Conservation (phyloP, 116 monocot genomes). For the Phalaenopsis hybrid region DNA sequence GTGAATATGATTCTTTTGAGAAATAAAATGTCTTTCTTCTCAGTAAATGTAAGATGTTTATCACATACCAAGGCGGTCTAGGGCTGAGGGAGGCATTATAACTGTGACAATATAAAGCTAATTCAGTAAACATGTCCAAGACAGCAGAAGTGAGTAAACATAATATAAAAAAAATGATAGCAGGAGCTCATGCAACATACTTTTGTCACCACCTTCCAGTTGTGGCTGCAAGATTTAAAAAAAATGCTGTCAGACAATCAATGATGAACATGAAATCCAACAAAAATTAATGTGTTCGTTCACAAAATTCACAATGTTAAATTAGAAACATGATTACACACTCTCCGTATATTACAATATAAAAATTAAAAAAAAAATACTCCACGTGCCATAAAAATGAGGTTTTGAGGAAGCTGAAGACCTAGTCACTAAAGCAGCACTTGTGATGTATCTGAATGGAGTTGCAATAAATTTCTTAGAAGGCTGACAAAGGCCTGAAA, state of each 20-base stretch:
- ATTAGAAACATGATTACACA: too few relatives aligned
- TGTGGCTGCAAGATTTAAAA: constrained; percentile 44
- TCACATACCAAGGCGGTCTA: constrained; percentile 67
- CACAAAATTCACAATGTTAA: neutral
- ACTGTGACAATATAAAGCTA: constrained; percentile 37
- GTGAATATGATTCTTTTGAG: neutral
- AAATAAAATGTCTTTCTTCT: constrained; percentile 5
- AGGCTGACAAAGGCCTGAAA: too few relatives aligned
- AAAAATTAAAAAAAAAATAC: too few relatives aligned
- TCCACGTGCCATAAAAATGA: too few relatives aligned
- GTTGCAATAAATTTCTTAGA: too few relatives aligned
- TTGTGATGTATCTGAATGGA: too few relatives aligned
- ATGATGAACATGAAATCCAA: neutral
- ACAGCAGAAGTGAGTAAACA: neutral
- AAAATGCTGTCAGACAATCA: neutral
- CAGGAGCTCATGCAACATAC: constrained; percentile 21
- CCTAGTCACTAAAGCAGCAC: too few relatives aligned
- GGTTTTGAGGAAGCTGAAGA: too few relatives aligned
- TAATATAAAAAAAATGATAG: constrained; percentile 6
- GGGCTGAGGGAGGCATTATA: constrained; percentile 83
- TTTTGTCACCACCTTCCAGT: constrained; percentile 66
- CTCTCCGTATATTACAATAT: too few relatives aligned
- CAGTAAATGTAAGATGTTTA: neutral
- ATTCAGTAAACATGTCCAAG: neutral
- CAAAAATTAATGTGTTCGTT: neutral